A percentile compares a stretch with the other conserved stretches of the same genome.
Conservation (phyloP, 495 filamentous ascomycete genomes). For the Penicillium riverlandense region DNA sequence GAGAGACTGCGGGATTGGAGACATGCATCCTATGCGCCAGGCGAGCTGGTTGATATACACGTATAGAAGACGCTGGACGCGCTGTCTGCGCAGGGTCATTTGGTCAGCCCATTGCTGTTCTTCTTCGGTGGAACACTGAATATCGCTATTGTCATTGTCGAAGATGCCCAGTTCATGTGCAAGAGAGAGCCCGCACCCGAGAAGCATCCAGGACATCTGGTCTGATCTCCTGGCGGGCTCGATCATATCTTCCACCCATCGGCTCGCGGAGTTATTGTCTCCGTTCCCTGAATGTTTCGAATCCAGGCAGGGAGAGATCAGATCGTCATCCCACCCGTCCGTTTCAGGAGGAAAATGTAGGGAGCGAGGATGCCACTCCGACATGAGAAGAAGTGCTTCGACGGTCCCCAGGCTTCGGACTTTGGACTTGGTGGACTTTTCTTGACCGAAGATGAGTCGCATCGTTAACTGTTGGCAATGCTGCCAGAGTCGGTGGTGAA, state of each 20-base stretch:
- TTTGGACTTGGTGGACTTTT: conserved; percentile 37
- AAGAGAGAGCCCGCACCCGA: conserved; percentile 44
- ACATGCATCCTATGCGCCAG: conserved; percentile 47
- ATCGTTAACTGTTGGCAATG: conserved; percentile 46
- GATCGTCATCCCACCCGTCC: conserved; percentile 42
- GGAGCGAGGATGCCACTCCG: conserved; percentile 50
- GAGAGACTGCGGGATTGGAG: conserved; percentile 44
- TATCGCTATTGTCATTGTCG: conserved; percentile 16
- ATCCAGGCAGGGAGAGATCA: conserved; percentile 17
- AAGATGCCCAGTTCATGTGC: conserved; percentile 46
- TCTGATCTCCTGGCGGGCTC: conserved; percentile 47
- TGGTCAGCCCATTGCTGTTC: conserved; percentile 27
- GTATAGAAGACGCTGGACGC: conserved; percentile 40
- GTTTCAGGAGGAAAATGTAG: conserved; percentile 47
- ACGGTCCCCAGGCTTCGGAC: conserved; percentile 44
- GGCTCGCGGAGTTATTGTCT: conserved; percentile 20
- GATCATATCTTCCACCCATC: conserved; percentile 42
- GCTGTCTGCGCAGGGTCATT: conserved; percentile 33
- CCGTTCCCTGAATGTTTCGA: conserved; percentile 5
- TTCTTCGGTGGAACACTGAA: conserved; percentile 13
- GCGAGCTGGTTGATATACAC: conserved; percentile 48
- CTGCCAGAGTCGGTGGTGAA: conserved; percentile 48
- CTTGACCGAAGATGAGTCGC: conserved; percentile 45
- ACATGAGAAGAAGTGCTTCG: conserved; percentile 44
- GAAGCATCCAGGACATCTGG: conserved; percentile 52